Conservation (phyloP, 2,329 filamentous ascomycete species). For the Trichoderma sp. region DNA sequence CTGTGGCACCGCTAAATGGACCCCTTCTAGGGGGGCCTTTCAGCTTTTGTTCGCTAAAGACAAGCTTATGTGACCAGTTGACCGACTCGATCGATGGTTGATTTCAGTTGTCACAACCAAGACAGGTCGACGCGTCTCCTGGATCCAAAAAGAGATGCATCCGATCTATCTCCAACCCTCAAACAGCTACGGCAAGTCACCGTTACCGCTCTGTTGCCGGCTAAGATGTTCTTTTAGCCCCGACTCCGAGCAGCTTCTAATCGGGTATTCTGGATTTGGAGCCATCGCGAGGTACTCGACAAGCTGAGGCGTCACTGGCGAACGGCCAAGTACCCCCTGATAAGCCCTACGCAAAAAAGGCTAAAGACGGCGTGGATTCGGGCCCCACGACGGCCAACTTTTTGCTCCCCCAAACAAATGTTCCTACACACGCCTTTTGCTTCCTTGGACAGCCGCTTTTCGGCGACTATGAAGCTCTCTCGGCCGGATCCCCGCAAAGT, state of each 20-base stretch:
- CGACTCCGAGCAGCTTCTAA: background rate
- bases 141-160: background rate
- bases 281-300: background rate
- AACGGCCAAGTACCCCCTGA: background rate
- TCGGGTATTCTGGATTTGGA: background rate
- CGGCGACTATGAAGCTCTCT: background rate
- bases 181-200: background rate
- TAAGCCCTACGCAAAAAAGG: background rate
- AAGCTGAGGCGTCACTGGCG: background rate
- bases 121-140: background rate
- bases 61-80: background rate
- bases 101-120: background rate
- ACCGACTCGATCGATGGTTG: background rate
- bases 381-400: conserved; percentile 4
- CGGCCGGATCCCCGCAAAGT: conserved; percentile 30
- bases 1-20: conserved; percentile 7
- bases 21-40: background rate
- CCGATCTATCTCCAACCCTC: background rate
- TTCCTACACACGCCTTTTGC: background rate
- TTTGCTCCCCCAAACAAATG: background rate
- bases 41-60: background rate
- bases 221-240: background rate
- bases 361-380: background rate
- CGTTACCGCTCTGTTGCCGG: background rate
- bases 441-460: conserved; percentile 6